Evolutionary conservation across 768 basidiomycete genomes (phyloP).

Genomic region (Naganishia randhawae): DNA sequence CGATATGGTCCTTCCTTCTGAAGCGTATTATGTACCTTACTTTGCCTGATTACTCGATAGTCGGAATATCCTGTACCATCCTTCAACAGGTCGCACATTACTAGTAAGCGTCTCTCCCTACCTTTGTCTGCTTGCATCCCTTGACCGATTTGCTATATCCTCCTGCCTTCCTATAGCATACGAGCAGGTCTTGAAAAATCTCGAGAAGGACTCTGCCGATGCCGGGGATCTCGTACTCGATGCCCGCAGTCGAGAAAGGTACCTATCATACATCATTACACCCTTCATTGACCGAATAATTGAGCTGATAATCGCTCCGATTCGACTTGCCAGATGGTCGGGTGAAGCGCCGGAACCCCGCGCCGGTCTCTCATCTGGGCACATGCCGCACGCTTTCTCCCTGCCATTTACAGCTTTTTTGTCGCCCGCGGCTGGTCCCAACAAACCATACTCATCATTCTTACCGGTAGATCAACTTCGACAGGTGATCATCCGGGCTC

Average conservation of each 20-base stretch:
- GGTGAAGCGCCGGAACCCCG: conserved; percentile 86
- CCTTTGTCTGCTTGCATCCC: neutral
- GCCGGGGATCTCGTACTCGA: conserved; percentile 73
- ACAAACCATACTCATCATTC: conserved; percentile 58
- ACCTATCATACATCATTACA: conserved; percentile 32
- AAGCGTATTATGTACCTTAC: neutral
- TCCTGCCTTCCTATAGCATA: conserved; percentile 59
- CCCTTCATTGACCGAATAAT: neutral
- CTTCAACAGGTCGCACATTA: neutral
- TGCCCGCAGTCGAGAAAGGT: conserved; percentile 80
- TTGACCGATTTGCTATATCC: neutral
- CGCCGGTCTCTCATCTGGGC: conserved; percentile 78
- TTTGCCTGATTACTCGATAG: neutral
- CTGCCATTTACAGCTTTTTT: conserved; percentile 79
- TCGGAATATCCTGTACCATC: conserved; percentile 25
- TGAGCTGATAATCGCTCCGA: neutral
- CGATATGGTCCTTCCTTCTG: neutral
- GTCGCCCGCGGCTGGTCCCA: conserved; percentile 48
- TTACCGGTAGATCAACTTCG: conserved; percentile 61
- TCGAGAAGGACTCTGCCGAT: conserved; percentile 52
- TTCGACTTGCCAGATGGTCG: conserved; percentile 58
- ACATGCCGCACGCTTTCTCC: conserved; percentile 81
- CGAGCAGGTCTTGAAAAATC: conserved; percentile 73
- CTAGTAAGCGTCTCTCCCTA: neutral
- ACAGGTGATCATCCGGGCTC: conserved; percentile 59